phyloP scores from a whole-genome alignment of 2,329 filamentous ascomycete genomes.

The Fusarium oxysporum region DNA sequence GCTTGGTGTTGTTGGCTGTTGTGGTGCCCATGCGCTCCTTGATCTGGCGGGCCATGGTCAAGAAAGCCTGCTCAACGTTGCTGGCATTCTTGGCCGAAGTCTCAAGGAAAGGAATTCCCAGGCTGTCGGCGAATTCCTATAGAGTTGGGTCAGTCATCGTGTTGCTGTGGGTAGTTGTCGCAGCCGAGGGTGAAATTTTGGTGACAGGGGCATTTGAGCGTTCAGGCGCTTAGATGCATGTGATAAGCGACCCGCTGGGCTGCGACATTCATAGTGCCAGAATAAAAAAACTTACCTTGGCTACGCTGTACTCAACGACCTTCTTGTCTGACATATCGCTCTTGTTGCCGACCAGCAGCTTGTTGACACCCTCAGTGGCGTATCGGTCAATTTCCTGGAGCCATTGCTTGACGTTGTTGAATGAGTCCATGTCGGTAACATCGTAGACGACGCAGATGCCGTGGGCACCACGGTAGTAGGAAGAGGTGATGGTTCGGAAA shows the following conservation, averaged over 20 bases:
- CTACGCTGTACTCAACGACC: conserved; percentile 98
- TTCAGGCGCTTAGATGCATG: conserved; percentile 38
- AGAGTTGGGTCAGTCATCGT: conserved; percentile 40
- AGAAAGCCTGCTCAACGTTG: conserved; percentile 99
- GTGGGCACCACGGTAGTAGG: conserved; percentile 98
- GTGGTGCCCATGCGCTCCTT: conserved; percentile 99
- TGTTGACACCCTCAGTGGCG: conserved; percentile 99
- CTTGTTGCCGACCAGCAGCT: conserved; percentile 99
- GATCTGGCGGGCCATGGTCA: conserved; percentile 99
- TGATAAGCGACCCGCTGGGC: conserved; percentile 22
- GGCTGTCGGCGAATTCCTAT: conserved; percentile 97
- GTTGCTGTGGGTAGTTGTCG: not conserved
- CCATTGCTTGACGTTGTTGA: conserved; percentile 99
- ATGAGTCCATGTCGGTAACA: conserved; percentile 99
- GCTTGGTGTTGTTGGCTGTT: conserved; percentile 96
- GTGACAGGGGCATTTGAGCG: conserved; percentile 13
- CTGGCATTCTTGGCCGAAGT: conserved; percentile 99
- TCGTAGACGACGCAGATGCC: conserved; percentile 99
- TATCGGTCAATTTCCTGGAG: conserved; percentile 99
- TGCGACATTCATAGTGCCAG: not conserved
- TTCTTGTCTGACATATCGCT: conserved; percentile 99
- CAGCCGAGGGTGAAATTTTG: conserved; percentile 17
- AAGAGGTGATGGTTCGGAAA: conserved; percentile 99
- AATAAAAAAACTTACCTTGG: conserved; percentile 78
- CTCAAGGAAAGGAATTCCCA: conserved; percentile 99